Conservation (phyloP, 768 basidiomycete species). For the Phlebiopsis gigantea region DNA sequence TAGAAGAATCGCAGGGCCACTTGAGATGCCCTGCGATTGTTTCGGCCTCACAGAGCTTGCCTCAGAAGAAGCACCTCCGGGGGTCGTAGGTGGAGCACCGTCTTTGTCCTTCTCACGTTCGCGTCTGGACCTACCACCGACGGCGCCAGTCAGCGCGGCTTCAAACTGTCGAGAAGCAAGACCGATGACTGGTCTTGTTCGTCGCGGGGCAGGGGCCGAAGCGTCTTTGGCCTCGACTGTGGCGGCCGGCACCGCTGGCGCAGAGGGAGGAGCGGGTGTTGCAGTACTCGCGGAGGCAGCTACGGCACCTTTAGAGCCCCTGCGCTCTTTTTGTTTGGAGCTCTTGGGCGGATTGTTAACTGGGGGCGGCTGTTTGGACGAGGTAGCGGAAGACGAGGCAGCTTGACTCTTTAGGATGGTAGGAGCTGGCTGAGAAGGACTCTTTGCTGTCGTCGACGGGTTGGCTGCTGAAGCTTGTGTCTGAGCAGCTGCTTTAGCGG, state of each 20-base stretch:
- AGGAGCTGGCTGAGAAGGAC: not conserved
- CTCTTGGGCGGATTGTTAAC: not conserved
- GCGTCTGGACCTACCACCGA: constrained; percentile 27
- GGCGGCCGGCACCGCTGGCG: constrained; percentile 16
- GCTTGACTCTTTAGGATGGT: constrained; percentile 1
- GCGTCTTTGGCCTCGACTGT: constrained; percentile 7
- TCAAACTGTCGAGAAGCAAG: constrained; percentile 66
- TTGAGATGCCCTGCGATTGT: not conserved
- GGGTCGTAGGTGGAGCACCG: not conserved
- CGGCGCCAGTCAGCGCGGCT: constrained; percentile 60
- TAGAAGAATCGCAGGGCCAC: not conserved
- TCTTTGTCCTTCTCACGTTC: constrained; percentile 32
- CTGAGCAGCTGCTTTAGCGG: constrained; percentile 11
- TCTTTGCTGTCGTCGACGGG: constrained; percentile 2
- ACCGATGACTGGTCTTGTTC: constrained; percentile 55
- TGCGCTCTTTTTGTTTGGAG: constrained; percentile 5
- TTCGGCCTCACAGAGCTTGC: not conserved
- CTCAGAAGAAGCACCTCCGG: not conserved
- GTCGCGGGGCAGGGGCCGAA: constrained; percentile 26
- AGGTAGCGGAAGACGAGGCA: not conserved
- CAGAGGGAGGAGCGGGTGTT: constrained; percentile 18
- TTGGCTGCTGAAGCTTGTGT: not conserved
- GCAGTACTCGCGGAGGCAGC: not conserved
- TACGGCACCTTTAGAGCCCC: constrained; percentile 5
- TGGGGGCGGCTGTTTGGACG: not conserved